Evolutionary conservation across 164 flowering plant genomes (phyloP), one percentile per base, ranked within the genome.

Genomic region (Protea cynaroides): DNA sequence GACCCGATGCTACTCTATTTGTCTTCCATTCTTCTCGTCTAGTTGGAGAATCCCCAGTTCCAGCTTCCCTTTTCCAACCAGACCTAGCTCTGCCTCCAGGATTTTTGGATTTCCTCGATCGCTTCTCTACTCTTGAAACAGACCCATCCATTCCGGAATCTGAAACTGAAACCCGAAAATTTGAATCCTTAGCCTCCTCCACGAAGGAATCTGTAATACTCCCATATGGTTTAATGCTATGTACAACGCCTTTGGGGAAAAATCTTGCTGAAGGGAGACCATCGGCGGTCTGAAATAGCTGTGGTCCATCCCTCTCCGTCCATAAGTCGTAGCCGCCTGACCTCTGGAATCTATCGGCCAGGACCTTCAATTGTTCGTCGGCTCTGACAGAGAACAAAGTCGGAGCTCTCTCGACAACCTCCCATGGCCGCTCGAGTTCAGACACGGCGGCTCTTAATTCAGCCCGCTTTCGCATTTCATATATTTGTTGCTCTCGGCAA

Each of bases 341-440:
- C 46, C 58, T 80, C 80, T 87, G 91, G 62, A 93, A 93, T 59
- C 97, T 70, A 63, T 90, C 93, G 4, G 98, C 96, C 62, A 92
- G 71, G 11, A 78, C 90, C 83, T 87, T 88, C 66, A 88, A 23
- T 52, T 90, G 92, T 69, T 90, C 98, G 53, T 90, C 97, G 19
- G 96, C 92, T 22, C 67, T 62, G 11, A 86, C 90, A 0, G 96
- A 83, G 77, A 87, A 87, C 55, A 89, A 69, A 1, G 62, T 76
- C 1, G 90, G 96, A 0, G 92, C 88, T 53, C 73, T 74, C 65
- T 81, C 78, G 15, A 86, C 88, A 15, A 74, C 73, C 69, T 88
- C 91, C 98, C 98, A 93, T 0, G 98, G 97, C 61, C 83, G 73
- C 77, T 93, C 98, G 21, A 93, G 85, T 72, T 90, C 94, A 1